Conservation (phyloP, 2,329 filamentous ascomycete species). For the Talaromyces sp. region DNA sequence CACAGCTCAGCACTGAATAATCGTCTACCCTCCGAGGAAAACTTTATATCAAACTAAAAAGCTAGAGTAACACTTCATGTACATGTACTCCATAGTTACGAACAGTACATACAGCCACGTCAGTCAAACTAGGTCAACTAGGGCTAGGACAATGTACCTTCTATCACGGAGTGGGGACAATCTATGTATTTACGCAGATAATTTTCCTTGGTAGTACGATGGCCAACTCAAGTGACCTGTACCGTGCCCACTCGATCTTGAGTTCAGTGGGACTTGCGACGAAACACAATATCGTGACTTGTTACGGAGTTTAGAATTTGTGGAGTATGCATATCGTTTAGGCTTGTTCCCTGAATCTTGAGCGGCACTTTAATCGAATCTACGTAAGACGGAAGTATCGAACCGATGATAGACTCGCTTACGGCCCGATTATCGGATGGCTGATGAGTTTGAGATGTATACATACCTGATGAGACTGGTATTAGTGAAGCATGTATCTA, state of each 20-base stretch:
- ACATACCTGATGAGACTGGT: not conserved
- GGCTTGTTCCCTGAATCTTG: not conserved
- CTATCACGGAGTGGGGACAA: not conserved
- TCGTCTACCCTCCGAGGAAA: not conserved
- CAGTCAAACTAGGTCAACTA: conserved; percentile 2
- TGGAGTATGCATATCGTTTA: not conserved
- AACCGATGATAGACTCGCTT: not conserved
- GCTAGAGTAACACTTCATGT: not conserved
- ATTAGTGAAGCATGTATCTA: not conserved
- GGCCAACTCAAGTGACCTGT: not conserved
- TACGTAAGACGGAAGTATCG: not conserved
- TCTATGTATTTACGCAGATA: not conserved
- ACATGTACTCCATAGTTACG: not conserved
- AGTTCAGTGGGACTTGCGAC: not conserved
- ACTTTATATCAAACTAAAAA: not conserved
- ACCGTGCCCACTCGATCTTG: not conserved
- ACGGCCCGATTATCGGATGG: not conserved
- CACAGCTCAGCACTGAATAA: not conserved
- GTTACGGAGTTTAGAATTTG: not conserved
- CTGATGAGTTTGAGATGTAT: not conserved
- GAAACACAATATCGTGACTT: not conserved
- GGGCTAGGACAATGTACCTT: not conserved
- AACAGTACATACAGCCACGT: not conserved
- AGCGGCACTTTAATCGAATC: not conserved
- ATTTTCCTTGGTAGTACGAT: not conserved